phyloP scores from a whole-genome alignment of 345 rosid species.

The Gossypium stocksii region DNA sequence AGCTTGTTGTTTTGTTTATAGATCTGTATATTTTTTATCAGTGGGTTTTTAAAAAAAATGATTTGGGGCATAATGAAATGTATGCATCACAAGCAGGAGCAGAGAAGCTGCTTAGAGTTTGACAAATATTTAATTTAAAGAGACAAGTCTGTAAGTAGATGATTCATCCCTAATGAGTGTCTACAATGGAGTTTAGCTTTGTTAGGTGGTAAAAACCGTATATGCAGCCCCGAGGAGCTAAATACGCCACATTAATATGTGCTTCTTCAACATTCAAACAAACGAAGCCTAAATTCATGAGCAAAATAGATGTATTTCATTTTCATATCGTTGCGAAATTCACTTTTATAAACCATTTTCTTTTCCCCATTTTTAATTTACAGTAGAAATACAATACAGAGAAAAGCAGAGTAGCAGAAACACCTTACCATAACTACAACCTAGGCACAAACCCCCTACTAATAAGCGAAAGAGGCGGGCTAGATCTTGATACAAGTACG shows the following conservation, averaged over 20 bases:
- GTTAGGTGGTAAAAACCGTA: neutral
- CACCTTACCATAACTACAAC: neutral
- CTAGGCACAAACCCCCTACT: neutral
- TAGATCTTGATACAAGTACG: neutral
- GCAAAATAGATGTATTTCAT: neutral
- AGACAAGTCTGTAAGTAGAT: neutral
- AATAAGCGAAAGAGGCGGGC: neutral
- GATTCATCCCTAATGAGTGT: neutral
- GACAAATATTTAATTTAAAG: neutral
- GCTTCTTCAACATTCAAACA: neutral
- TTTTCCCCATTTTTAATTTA: neutral
- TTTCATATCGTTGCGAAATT: neutral
- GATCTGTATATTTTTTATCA: neutral
- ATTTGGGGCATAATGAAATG: too few species aligned
- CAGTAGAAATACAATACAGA: neutral
- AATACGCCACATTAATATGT: neutral
- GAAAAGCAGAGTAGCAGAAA: neutral
- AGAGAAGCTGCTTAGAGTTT: neutral
- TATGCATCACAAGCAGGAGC: neutral
- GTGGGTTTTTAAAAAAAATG: neutral
- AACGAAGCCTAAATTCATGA: neutral
- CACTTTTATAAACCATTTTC: neutral
- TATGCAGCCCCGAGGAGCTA: too few species aligned
- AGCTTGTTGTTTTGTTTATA: conserved; percentile 8
- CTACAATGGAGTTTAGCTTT: neutral